These are phyloP conservation scores for Symbiodinium pilosum DNA, from an alignment of 73 alveolate species.

Conservation along the genomic window DNA sequence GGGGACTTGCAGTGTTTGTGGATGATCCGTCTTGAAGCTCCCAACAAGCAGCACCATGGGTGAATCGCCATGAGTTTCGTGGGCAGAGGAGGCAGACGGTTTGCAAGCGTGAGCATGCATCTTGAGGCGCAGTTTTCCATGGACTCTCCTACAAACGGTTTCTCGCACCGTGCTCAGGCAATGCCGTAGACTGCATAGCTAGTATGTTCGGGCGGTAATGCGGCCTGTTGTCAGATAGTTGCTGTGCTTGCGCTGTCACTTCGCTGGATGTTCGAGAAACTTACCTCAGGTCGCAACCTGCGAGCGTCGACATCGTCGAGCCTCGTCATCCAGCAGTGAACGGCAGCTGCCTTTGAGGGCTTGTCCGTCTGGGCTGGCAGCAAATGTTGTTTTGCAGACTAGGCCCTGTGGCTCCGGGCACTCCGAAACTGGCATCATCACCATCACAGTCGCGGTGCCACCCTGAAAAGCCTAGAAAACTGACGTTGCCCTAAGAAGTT, in stretches of 20 bases:
- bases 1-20: too few species aligned
- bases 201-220: neutral
- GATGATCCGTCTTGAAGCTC: too few species aligned
- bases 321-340: neutral
- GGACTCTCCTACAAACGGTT: constrained; percentile 7
- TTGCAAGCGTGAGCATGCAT: too few species aligned
- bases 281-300: neutral
- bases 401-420: neutral
- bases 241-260: too few species aligned
- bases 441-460: constrained; percentile 2
- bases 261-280: neutral
- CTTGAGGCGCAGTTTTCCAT: neutral
- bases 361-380: too few species aligned
- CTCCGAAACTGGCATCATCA: neutral
- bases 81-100: too few species aligned
- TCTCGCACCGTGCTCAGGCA: neutral
- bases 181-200: neutral
- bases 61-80: too few species aligned
- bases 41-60: too few species aligned
- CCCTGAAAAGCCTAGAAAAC: too few species aligned
- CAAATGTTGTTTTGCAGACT: too few species aligned
- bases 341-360: neutral
- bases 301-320: neutral
- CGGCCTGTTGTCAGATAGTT: neutral
- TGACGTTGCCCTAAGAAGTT: too few species aligned